Evolutionary conservation across 176 grass and related monocot species (phyloP), one percentile per base, ranked within the genome.

Genomic region (Ensete ventricosum): DNA sequence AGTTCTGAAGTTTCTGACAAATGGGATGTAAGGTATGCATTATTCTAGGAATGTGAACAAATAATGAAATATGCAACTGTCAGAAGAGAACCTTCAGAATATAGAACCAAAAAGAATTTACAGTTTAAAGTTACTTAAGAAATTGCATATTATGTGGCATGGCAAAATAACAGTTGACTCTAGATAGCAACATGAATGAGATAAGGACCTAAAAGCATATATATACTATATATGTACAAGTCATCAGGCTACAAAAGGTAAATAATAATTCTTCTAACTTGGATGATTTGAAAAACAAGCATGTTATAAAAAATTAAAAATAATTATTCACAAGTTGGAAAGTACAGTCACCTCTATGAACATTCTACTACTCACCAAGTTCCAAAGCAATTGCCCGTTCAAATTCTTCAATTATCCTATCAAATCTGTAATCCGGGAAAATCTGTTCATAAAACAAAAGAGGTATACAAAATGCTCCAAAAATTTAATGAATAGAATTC

Each of bases 341-440:
- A 76, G 13, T 20, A 69, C 67, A 69, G 64, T 48, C 26, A 64
- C 27, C 20, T 34, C 14, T 69, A 71, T 64, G n/a, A 74, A 62
- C 50, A 64, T 80, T 78, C 43, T 78, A 17, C 60, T 59, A 83
- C 84, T 83, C 77, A 87, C 90, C 85, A 72, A 97, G 93, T 79
- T 97, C 93, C 86, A 93, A 88, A 71, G 88, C 81, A 85, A 93
- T 97, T 21, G 85, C 75, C 77, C 54, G 85, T 80, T 93, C 83
- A 89, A 97, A 97, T 85, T 97, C 87, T 74, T n/a, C 62, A 54
- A 97, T 72, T 81, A 97, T 76, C 22, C 82, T 83, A 14, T 93
- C 85, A 85, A 97, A 97, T 81, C 86, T 90, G 83, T 90, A 97
- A 85, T 93, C 88, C 60, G 93, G 87, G 84, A 87, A 97, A 52